Conservation (phyloP, 768 basidiomycete genomes). For the Rhodotorula graminis region DNA sequence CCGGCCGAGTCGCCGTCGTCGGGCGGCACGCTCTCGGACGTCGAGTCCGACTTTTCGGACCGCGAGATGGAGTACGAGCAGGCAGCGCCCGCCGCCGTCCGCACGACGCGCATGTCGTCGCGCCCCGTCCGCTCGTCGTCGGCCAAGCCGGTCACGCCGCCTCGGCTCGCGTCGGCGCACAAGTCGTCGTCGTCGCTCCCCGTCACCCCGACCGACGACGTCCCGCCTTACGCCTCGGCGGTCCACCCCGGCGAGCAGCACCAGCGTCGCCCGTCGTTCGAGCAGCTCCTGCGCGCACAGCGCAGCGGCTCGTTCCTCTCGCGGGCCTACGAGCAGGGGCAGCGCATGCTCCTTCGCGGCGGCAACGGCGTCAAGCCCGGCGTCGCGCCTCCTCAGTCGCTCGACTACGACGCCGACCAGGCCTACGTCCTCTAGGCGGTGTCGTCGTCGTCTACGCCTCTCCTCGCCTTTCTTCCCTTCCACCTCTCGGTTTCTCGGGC, state of each 20-base stretch:
- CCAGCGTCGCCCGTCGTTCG: constrained; percentile 1
- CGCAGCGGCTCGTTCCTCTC: constrained; percentile 28
- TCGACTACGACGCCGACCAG: constrained; percentile 6
- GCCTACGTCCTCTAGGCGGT: background rate
- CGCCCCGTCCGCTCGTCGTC: background rate
- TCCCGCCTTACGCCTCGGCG: constrained; percentile 17
- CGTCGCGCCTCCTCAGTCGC: background rate
- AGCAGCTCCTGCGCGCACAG: constrained; percentile 19
- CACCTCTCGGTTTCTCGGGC: background rate
- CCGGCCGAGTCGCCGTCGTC: constrained; percentile 27
- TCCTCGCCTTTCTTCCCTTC: background rate
- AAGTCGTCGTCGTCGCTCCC: constrained; percentile 11
- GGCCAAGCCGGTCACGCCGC: constrained; percentile 1
- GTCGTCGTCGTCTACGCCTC: background rate
- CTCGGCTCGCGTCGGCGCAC: background rate
- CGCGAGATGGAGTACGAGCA: constrained; percentile 9
- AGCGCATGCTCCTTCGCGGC: constrained; percentile 17
- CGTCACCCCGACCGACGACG: constrained; percentile 37
- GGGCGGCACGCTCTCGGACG: constrained; percentile 32
- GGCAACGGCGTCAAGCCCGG: background rate
- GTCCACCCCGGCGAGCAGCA: background rate
- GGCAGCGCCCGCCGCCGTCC: background rate
- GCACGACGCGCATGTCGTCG: background rate
- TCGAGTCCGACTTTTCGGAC: constrained; percentile 18
- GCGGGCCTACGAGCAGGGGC: constrained; percentile 25